These are phyloP conservation scores for Penicillium brasilianum DNA, from an alignment of 2,329 filamentous ascomycete species.

Conservation along the genomic window DNA sequence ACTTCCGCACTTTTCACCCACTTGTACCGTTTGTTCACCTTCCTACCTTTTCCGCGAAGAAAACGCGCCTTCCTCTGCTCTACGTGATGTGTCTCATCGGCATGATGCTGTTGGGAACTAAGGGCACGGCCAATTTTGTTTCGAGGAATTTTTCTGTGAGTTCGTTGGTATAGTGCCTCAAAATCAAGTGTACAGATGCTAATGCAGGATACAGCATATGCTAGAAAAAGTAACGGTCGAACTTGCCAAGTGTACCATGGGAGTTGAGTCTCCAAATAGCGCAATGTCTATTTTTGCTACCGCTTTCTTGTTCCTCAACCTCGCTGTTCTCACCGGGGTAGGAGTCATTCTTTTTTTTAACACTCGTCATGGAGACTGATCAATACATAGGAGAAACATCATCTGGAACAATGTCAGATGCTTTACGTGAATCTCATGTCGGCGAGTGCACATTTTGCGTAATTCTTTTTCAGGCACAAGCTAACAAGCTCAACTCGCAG, in stretches of 20 bases:
- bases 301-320: conserved; percentile 54
- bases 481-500: conserved; percentile 25
- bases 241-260: conserved; percentile 49
- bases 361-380: conserved; percentile 14
- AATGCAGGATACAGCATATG: conserved; percentile 26
- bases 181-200: conserved; percentile 11
- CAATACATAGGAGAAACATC: conserved; percentile 43
- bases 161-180: not conserved
- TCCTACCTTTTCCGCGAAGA: conserved; percentile 58
- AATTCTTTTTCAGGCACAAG: no score
- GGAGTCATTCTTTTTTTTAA: not conserved
- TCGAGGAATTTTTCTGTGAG: conserved; percentile 51
- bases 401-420: conserved; percentile 56
- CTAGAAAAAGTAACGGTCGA: conserved; percentile 51
- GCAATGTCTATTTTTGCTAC: conserved; percentile 56
- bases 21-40: conserved; percentile 60
- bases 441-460: conserved; percentile 26
- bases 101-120: conserved; percentile 57
- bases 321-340: conserved; percentile 56
- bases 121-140: conserved; percentile 57
- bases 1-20: conserved; percentile 60
- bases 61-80: conserved; percentile 52
- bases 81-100: conserved; percentile 61
- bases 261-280: conserved; percentile 45
- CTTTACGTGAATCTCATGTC: conserved; percentile 58